Conservation (phyloP, 352 stramenopile species). For the Globisporangium ultimum region DNA sequence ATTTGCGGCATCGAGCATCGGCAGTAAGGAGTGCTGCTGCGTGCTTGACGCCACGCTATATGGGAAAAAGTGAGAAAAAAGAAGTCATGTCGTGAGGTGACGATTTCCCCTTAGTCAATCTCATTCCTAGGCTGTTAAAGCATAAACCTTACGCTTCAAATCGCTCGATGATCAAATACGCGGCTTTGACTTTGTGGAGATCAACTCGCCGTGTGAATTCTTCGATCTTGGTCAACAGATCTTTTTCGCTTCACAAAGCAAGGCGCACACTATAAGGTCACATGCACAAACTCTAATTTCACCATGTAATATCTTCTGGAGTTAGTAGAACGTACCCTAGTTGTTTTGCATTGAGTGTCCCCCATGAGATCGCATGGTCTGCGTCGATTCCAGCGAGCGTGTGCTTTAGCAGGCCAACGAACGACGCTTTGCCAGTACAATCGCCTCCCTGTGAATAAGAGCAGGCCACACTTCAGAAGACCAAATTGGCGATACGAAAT, state of each 20-base stretch:
- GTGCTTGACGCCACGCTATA: constrained; percentile 45
- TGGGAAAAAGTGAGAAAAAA: not conserved
- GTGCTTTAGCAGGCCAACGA: constrained; percentile 39
- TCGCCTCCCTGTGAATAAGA: constrained; percentile 30
- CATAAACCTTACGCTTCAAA: constrained; percentile 44
- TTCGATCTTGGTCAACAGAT: constrained; percentile 37
- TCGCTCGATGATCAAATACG: constrained; percentile 52
- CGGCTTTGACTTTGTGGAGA: constrained; percentile 15
- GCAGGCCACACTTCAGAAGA: not conserved
- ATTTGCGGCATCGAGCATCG: constrained; percentile 43
- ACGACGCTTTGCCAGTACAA: constrained; percentile 46
- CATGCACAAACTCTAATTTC: too few relatives aligned
- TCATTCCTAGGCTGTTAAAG: not conserved
- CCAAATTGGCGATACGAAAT: not conserved
- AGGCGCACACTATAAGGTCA: too few relatives aligned
- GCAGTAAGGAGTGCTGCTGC: constrained; percentile 64
- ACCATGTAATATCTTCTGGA: too few relatives aligned
- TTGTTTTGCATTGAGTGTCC: constrained; percentile 29
- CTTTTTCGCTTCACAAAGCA: constrained; percentile 28
- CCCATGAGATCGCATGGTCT: constrained; percentile 19
- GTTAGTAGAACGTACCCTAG: constrained; percentile 24
- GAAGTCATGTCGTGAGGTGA: not conserved
- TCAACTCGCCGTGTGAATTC: constrained; percentile 22
- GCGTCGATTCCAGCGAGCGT: constrained; percentile 21
- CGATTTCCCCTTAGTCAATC: too few relatives aligned